Evolutionary conservation across 176 grass and related monocot genomes (phyloP), one percentile per base, ranked within the genome.

Genomic region (Oryza glaberrima): DNA sequence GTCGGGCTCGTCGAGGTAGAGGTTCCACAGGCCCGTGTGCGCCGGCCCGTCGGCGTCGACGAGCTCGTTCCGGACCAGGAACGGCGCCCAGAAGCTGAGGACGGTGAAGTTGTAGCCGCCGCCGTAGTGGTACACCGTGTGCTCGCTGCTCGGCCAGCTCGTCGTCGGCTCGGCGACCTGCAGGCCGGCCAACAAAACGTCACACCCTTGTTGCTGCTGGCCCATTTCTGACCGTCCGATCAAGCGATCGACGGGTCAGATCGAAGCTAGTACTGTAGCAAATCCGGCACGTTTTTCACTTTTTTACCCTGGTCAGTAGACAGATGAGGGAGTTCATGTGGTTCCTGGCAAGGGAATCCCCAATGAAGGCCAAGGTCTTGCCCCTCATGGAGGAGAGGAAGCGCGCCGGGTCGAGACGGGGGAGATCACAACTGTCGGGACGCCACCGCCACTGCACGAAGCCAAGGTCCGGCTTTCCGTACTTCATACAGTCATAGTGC

Each of bases 251-350:
- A 48, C 43, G n/a, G 41, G 14, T 73, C 22, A 48, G 22, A 73
- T 73, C 43, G 6, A 26, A 11, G 2, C 0, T 7, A 22, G 5
- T 43, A 43, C 9, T 43, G 19, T 22, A 40, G 12, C 22, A 23
- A 47, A 45, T 11, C 40, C 11, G 38, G 12, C 7, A 7, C 2
- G 4, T 36, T 36, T 36, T 36, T 36, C 5, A 14, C 5, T 26
- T 7, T 56, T 7, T 19, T 82, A 88, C 86, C 38, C 36, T 84
- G 11, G 89, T 78, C 4, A 96, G 26, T 82, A 96, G 88, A 77
- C 94, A 96, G 77, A 96, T 85, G 34, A 93, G 79, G 0, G 94
- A 96, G 68, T 93, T 77, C 72, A 91, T 81, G 19, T 96, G 94
- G 69, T 93, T 96, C 67, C 91, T 83, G 34, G 86, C 94, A 6